Evolutionary conservation across 768 basidiomycete species (phyloP).

Genomic region (Mycena alexandri): DNA sequence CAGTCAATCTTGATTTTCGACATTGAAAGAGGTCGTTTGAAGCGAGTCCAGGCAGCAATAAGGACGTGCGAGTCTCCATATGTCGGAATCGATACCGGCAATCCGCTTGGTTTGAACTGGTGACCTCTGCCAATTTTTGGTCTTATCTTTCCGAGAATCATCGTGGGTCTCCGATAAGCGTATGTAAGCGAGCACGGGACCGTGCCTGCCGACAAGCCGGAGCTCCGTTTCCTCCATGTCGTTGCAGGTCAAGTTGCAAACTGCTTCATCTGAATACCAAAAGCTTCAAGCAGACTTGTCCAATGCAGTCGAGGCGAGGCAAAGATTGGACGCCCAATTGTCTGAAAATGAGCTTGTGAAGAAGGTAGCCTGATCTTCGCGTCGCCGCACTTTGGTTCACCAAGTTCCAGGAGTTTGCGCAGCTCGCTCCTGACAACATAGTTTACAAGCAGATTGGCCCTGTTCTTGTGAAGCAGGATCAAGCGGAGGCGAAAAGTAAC

Average conservation of each 20-base stretch:
- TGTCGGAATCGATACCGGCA: not conserved
- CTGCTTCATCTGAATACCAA: slow-evolving; percentile 80
- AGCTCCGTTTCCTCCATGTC: slow-evolving; percentile 55
- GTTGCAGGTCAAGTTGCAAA: slow-evolving; percentile 72
- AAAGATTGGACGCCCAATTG: slow-evolving; percentile 89
- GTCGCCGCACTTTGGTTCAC: slow-evolving; percentile 2
- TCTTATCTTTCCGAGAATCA: slow-evolving; percentile 7
- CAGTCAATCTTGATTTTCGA: slow-evolving; percentile 57
- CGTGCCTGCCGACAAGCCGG: slow-evolving; percentile 6
- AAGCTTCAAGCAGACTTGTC: slow-evolving; percentile 84
- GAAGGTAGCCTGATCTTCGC: slow-evolving; percentile 64
- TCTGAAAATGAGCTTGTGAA: slow-evolving; percentile 94
- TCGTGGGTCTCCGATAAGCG: not conserved
- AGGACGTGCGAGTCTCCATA: not conserved
- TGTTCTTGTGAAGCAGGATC: slow-evolving; percentile 91
- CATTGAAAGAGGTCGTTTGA: slow-evolving; percentile 39
- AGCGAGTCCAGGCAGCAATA: not conserved
- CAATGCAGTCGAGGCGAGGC: slow-evolving; percentile 80
- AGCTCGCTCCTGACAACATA: slow-evolving; percentile 78
- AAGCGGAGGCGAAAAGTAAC: slow-evolving; percentile 85
- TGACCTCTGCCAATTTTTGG: too few species aligned
- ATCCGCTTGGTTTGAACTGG: too few species aligned
- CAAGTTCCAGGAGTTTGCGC: slow-evolving; percentile 80
- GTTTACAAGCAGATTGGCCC: slow-evolving; percentile 95
- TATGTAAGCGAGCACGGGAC: slow-evolving; percentile 13